Conservation (phyloP, 2,329 filamentous ascomycete genomes). For the Thielaviopsis punctulata region DNA sequence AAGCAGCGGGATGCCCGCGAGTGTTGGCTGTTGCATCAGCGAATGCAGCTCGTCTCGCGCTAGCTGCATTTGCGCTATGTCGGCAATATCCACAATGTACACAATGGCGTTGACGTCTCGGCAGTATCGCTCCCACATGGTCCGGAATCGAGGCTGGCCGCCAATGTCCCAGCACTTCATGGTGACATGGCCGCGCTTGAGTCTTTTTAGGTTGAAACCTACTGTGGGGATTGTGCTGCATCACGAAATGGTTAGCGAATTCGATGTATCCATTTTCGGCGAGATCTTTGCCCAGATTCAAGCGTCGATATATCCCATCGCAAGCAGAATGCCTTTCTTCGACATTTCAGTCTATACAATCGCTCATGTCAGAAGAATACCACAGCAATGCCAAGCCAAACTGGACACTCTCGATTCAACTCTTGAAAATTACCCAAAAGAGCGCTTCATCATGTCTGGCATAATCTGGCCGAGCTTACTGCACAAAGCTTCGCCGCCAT, state of each 20-base stretch:
- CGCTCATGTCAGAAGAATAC: neutral
- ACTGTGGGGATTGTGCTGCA: constrained; percentile 91
- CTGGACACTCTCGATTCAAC: too few relatives aligned
- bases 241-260: constrained; percentile 14
- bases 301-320: neutral
- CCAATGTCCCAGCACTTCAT: constrained; percentile 98
- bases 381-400: neutral
- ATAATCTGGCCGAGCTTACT: neutral
- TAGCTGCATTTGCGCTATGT: constrained; percentile 60
- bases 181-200: constrained; percentile 95
- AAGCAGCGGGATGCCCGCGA: constrained; percentile 80
- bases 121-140: constrained; percentile 99
- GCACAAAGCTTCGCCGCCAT: neutral
- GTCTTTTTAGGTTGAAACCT: constrained; percentile 97
- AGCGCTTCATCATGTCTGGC: neutral
- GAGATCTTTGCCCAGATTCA: too few relatives aligned
- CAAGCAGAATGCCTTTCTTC: neutral
- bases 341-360: neutral
- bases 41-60: constrained; percentile 87
- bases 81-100: constrained; percentile 94
- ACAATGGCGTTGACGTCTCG: constrained; percentile 94
- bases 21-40: constrained; percentile 65
- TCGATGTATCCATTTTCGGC: too few relatives aligned
- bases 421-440: too few relatives aligned
- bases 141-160: constrained; percentile 87